phyloP scores from a whole-genome alignment of 2,329 filamentous ascomycete species.

The Fusarium guadeloupense region DNA sequence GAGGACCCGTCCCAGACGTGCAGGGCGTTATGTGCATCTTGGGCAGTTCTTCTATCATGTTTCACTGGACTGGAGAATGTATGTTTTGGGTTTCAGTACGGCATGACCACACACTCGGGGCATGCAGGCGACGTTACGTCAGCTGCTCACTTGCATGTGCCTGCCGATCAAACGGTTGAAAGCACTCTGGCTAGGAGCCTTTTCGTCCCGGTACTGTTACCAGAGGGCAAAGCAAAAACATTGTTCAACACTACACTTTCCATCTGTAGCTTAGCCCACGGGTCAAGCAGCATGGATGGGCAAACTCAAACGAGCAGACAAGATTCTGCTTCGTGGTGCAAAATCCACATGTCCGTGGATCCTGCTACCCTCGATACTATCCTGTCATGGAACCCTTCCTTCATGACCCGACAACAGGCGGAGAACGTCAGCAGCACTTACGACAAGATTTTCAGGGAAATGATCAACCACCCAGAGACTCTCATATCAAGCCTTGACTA shows the following conservation, averaged over 20 bases:
- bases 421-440: constrained; percentile 60
- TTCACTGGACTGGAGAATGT: constrained; percentile 37
- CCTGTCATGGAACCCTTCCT: constrained; percentile 49
- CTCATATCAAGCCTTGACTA: constrained; percentile 55
- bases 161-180: constrained; percentile 5
- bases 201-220: background rate
- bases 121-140: background rate
- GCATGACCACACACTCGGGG: background rate
- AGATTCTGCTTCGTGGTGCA: constrained; percentile 17
- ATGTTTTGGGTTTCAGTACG: constrained; percentile 30
- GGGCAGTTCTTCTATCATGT: constrained; percentile 30
- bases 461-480: constrained; percentile 51
- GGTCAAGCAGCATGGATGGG: constrained; percentile 42
- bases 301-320: background rate
- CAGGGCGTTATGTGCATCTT: constrained; percentile 17
- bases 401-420: constrained; percentile 54
- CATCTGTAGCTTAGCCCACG: constrained; percentile 11
- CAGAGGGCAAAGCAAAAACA: constrained; percentile 28
- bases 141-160: constrained; percentile 1
- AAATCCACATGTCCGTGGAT: constrained; percentile 32
- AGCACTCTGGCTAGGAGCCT: background rate
- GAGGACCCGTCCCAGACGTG: constrained; percentile 8
- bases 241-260: constrained; percentile 59
- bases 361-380: constrained; percentile 22
- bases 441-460: constrained; percentile 56